A percentile compares a stretch with the other conserved stretches of the same genome.
phyloP scores from a whole-genome alignment of 306 rosid genomes.

The Cercis canadensis region DNA sequence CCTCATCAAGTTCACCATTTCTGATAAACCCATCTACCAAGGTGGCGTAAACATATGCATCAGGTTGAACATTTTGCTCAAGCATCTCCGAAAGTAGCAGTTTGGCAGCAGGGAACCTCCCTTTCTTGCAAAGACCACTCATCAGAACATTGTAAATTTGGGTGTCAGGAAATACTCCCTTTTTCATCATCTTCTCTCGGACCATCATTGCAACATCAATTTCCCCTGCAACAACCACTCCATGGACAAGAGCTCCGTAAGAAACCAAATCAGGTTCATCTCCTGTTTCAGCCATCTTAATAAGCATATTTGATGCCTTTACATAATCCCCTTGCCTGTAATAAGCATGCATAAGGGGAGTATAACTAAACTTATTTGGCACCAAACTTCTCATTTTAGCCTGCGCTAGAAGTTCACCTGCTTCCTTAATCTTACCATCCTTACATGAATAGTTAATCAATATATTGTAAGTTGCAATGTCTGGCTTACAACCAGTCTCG shows the following conservation, averaged over 20 bases:
- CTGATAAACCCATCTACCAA: constrained; percentile 76
- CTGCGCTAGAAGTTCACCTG: constrained; percentile 57
- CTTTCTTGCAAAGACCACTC: constrained; percentile 79
- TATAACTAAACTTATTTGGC: constrained; percentile 64
- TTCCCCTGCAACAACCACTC: constrained; percentile 64
- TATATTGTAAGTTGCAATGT: constrained; percentile 70
- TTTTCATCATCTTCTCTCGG: constrained; percentile 70
- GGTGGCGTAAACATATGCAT: constrained; percentile 77
- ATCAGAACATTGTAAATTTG: constrained; percentile 80
- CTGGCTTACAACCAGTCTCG: constrained; percentile 71
- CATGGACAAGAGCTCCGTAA: constrained; percentile 82
- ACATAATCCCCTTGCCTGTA: constrained; percentile 66
- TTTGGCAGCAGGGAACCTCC: constrained; percentile 74
- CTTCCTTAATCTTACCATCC: constrained; percentile 67
- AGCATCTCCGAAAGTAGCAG: constrained; percentile 77
- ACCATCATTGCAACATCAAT: constrained; percentile 67
- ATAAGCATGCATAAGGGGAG: constrained; percentile 69
- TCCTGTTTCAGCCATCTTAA: constrained; percentile 70
- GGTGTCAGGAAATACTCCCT: constrained; percentile 77
- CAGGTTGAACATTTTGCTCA: constrained; percentile 65
- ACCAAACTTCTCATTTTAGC: constrained; percentile 51
- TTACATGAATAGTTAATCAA: constrained; percentile 65
- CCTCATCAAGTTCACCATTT: constrained; percentile 63
- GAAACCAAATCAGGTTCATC: constrained; percentile 70
- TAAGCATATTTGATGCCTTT: constrained; percentile 66